Percentiles rank a stretch among this genome's conserved stretches.
phyloP scores from a whole-genome alignment of 352 stramenopile species.

The Globisporangium sylvaticum region DNA sequence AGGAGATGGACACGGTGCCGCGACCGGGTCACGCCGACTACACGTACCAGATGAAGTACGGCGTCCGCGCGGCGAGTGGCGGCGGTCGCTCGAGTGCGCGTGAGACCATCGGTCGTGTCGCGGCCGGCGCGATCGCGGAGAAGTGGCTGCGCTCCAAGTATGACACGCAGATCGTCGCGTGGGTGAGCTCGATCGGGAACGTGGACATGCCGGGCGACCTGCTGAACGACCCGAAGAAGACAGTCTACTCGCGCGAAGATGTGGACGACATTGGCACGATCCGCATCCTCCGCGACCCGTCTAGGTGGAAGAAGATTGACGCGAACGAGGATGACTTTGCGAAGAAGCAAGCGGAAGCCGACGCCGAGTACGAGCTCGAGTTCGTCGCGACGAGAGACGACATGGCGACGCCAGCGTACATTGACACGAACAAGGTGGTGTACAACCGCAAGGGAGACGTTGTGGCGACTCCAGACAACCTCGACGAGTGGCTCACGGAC shows the following conservation, averaged over 20 bases:
- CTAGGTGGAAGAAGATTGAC: conserved; percentile 52
- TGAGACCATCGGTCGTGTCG: conserved; percentile 98
- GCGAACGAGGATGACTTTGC: conserved; percentile 25
- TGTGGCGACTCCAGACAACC: conserved; percentile 46
- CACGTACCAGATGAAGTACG: conserved; percentile 99
- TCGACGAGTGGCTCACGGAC: conserved; percentile 69
- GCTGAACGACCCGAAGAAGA: conserved; percentile 63
- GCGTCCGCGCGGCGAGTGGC: conserved; percentile 94
- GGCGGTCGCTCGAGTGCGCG: conserved; percentile 94
- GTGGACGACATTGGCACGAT: conserved; percentile 81
- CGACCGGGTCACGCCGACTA: conserved; percentile 96
- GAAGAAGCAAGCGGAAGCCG: conserved; percentile 50
- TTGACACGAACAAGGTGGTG: conserved; percentile 91
- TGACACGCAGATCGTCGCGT: conserved; percentile 85
- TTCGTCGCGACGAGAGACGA: conserved; percentile 67
- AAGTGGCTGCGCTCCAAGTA: conserved; percentile 94
- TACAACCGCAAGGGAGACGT: conserved; percentile 82
- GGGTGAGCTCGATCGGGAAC: conserved; percentile 83
- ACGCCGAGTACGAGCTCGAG: conserved; percentile 64
- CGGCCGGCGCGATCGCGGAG: conserved; percentile 94
- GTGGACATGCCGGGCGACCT: conserved; percentile 79
- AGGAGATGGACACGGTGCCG: conserved; percentile 93
- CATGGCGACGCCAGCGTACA: conserved; percentile 76
- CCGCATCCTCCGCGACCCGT: conserved; percentile 70
- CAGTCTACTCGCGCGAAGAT: conserved; percentile 75